phyloP scores from a whole-genome alignment of 2,329 filamentous ascomycete species.

The Epichloe coenophiala region DNA sequence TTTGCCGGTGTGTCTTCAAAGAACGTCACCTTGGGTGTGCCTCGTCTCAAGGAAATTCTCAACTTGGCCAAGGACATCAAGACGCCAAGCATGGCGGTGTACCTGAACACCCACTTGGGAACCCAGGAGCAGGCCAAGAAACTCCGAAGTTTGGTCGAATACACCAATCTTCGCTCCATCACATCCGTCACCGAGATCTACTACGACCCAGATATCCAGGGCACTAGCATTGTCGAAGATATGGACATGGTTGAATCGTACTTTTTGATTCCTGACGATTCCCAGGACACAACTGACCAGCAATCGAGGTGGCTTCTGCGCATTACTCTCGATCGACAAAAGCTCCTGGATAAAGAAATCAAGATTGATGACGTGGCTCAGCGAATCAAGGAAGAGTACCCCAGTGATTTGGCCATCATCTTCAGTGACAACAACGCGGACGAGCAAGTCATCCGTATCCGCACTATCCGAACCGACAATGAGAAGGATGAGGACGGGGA shows the following conservation, averaged over 20 bases:
- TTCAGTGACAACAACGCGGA: constrained; percentile 98
- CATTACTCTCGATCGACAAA: constrained; percentile 83
- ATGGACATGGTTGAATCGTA: constrained; percentile 92
- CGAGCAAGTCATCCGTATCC: constrained; percentile 84
- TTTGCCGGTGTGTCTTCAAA: constrained; percentile 99
- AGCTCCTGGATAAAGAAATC: constrained; percentile 88
- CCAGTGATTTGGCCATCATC: constrained; percentile 74
- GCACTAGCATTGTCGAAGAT: constrained; percentile 78
- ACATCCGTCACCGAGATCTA: constrained; percentile 91
- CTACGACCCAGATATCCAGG: constrained; percentile 83
- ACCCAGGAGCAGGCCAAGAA: constrained; percentile 72
- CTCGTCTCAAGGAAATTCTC: constrained; percentile 97
- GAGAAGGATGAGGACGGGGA: constrained; percentile 57
- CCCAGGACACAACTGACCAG: constrained; percentile 43
- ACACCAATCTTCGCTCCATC: constrained; percentile 84
- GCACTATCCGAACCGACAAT: constrained; percentile 57
- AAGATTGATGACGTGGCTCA: constrained; percentile 81
- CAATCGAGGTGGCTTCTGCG: constrained; percentile 95
- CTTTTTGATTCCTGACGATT: constrained; percentile 82
- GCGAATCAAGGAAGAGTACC: constrained; percentile 81
- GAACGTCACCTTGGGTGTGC: constrained; percentile 98
- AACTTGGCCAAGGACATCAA: constrained; percentile 98
- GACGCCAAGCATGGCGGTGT: constrained; percentile 93
- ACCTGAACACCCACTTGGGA: constrained; percentile 50
- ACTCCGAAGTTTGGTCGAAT: constrained; percentile 80